Evolutionary conservation across 2,329 filamentous ascomycete species (phyloP), one percentile per base, ranked within the genome.

Genomic region (Lecanosticta acicola): DNA sequence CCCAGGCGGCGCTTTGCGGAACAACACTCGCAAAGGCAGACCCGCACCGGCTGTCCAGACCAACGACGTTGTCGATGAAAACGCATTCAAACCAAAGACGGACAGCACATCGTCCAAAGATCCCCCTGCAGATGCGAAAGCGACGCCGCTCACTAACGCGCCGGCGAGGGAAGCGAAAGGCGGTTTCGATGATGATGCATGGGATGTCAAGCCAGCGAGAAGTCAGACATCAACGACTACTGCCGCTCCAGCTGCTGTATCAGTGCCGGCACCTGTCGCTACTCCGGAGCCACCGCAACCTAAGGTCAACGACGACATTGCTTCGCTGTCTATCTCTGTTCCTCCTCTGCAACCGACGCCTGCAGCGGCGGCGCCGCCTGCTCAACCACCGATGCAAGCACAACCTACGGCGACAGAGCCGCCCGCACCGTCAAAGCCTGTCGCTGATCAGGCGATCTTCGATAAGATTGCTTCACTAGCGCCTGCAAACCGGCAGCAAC

Each of bases 121-220:
- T 41, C 47, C 59, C 4, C 66, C 59, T 49, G 66, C 60, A 29
- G 74, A 77, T 32, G 66, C 66, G 14, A 70, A 72, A 42, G 63
- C 72, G 18, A 76, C 77, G 24, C 71, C 79, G 0, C 64, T 76
- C 38, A 65, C 71, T 11, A 65, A 70, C 46, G 68, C 67, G 7
- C 71, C 79, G 32, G 57, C 68, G 3, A 65, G 70, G 32, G 71
- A 65, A 32, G 59, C 78, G 48, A 71, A 71, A 41, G 53, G 50
- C 38, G 87, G 87, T 2, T 97, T 97, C 61, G 93, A 98, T 41
- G 93, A 97, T 61, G 88, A 97, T 71, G 93, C 93, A 7, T 98
- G 93, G 93, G 87, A 94, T 60, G 84, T 95, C 40, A 96, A 96
- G 70, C 87, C 88, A 14, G 79, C 84, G 11, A 84, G 81, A 62